Evolutionary conservation across 73 alveolate genomes (phyloP).

Genomic region (Symbiodinium pilosum): DNA sequence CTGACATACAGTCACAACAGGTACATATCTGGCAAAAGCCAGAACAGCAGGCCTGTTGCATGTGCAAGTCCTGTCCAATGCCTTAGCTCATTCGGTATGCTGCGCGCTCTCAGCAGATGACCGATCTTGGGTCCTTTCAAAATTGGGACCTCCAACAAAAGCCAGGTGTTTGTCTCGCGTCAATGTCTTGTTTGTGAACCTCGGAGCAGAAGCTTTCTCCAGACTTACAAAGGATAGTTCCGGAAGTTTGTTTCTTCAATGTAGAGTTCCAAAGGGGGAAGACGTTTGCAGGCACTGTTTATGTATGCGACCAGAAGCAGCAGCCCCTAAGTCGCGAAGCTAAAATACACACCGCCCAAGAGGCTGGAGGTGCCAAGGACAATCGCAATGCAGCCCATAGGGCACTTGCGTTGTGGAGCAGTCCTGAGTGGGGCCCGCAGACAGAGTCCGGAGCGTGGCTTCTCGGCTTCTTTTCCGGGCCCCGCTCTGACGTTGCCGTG

Average conservation of each 20-base stretch:
- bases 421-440: background rate
- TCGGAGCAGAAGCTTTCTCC: no score
- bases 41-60: background rate
- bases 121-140: conserved; percentile 7
- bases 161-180: background rate
- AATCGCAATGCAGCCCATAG: background rate
- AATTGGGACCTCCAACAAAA: background rate
- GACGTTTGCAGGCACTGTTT: no score
- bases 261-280: no score
- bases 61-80: conserved; percentile 18
- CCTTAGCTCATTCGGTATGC: background rate
- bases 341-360: background rate
- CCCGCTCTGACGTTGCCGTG: background rate
- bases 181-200: no score
- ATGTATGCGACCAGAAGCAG: no score
- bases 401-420: background rate
- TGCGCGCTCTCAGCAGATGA: background rate
- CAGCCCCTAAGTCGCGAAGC: no score
- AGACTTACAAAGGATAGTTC: no score
- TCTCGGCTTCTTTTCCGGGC: conserved; percentile 2
- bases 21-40: background rate
- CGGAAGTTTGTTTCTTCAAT: no score
- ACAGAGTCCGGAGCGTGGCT: background rate
- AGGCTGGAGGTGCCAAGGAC: background rate
- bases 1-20: no score